Percentiles rank a stretch among this genome's conserved stretches.
Conservation (phyloP, 441 rosid genomes). For the Brassica balearica region DNA sequence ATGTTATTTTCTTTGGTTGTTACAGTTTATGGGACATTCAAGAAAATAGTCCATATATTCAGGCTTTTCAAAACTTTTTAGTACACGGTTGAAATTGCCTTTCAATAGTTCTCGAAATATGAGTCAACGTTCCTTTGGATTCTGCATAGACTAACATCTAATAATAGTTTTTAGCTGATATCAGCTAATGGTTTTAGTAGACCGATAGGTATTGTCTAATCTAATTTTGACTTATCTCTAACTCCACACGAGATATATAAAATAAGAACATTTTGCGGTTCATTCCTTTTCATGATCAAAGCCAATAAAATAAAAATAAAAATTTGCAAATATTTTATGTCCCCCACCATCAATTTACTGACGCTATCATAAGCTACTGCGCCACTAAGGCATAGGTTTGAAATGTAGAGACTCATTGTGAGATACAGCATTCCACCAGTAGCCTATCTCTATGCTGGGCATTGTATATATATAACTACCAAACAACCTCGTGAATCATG, state of each 20-base stretch:
- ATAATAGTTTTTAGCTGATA: neutral
- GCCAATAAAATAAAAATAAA: neutral
- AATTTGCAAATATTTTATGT: neutral
- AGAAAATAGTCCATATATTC: neutral
- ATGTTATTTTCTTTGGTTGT: constrained; percentile 19
- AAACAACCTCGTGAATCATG: neutral
- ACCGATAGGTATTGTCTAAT: constrained; percentile 28
- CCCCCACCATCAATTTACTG: neutral
- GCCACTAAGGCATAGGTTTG: neutral
- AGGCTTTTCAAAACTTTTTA: neutral
- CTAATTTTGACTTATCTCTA: constrained; percentile 35
- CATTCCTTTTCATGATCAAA: constrained; percentile 33
- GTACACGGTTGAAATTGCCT: constrained; percentile 31
- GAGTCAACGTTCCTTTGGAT: constrained; percentile 47
- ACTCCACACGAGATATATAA: constrained; percentile 30
- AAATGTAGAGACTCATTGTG: neutral
- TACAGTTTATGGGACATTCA: neutral
- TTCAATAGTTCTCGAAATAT: constrained; percentile 56
- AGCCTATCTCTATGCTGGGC: neutral
- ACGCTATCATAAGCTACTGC: neutral
- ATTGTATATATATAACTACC: no score
- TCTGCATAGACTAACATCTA: constrained; percentile 22
- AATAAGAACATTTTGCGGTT: constrained; percentile 36
- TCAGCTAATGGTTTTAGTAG: constrained; percentile 22
- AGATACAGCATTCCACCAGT: neutral